These are phyloP conservation scores for Cymbopogon flexuosus DNA, from an alignment of 202 grass and related monocot genomes.

Conservation along the genomic window DNA sequence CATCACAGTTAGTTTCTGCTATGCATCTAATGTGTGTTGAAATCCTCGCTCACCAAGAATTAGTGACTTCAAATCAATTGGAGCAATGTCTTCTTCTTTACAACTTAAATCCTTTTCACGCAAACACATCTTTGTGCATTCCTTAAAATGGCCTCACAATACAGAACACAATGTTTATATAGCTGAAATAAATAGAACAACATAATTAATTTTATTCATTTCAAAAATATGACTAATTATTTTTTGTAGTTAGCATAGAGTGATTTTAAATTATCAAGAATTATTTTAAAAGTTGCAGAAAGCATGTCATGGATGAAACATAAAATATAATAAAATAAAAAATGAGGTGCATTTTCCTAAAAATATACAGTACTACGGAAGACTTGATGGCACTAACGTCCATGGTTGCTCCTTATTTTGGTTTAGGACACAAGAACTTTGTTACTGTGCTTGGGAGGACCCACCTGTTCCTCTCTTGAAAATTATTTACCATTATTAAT, in stretches of 20 bases:
- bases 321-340: not conserved
- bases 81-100: conserved; percentile 29
- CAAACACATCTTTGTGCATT: conserved; percentile 70
- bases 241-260: not conserved
- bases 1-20: conserved; percentile 36
- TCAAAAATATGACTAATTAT: not conserved
- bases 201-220: conserved; percentile 3
- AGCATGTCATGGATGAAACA: not conserved
- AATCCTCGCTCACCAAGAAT: conserved; percentile 59
- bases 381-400: not conserved
- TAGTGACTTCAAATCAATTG: conserved; percentile 27
- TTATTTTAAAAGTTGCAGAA: not conserved
- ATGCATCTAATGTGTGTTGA: conserved; percentile 17
- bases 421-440: not conserved
- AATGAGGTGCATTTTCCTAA: not conserved
- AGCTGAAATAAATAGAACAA: conserved; percentile 16
- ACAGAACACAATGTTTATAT: not conserved
- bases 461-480: too few species aligned
- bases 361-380: not conserved
- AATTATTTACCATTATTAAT: too few species aligned
- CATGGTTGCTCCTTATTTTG: not conserved
- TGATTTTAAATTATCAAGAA: not conserved
- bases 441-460: too few species aligned
- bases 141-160: conserved; percentile 24
- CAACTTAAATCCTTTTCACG: conserved; percentile 29